These are phyloP conservation scores for Epichloe uncinata DNA, from an alignment of 2,329 filamentous ascomycete genomes.

Conservation along the genomic window DNA sequence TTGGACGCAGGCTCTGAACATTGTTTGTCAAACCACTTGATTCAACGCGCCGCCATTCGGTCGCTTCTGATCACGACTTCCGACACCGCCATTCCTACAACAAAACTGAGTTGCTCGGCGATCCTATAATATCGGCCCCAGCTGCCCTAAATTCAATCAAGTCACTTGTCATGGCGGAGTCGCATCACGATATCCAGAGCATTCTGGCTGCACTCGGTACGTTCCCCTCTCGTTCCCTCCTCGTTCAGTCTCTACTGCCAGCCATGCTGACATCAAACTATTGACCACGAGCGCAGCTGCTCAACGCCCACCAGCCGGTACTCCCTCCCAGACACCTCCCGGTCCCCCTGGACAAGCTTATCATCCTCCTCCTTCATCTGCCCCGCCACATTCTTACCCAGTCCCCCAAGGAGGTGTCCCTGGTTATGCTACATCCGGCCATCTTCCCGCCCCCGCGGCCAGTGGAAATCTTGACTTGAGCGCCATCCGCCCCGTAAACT, in stretches of 20 bases:
- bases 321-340: conserved; percentile 29
- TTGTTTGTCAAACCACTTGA: not conserved
- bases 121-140: not conserved
- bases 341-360: conserved; percentile 24
- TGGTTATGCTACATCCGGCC: conserved; percentile 25
- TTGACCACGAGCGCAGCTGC: conserved; percentile 21
- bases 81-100: not conserved
- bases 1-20: not conserved
- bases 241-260: not conserved
- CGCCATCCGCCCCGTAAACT: conserved; percentile 63
- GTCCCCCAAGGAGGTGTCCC: conserved; percentile 23
- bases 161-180: conserved; percentile 21
- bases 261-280: not conserved
- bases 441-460: conserved; percentile 53
- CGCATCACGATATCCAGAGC: conserved; percentile 29
- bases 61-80: not conserved
- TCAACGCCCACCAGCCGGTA: conserved; percentile 28
- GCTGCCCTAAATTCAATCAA: not conserved
- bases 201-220: conserved; percentile 36
- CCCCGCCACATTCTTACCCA: conserved; percentile 22
- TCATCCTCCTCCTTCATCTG: conserved; percentile 24
- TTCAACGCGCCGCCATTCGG: not conserved
- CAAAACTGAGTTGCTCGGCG: not conserved
- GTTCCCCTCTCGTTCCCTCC: conserved; percentile 13
- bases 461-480: conserved; percentile 72